Percentiles rank a stretch among this genome's conserved stretches.
These are phyloP conservation scores for Septoria linicola DNA, from an alignment of 2,329 filamentous ascomycete species.

Conservation along the genomic window DNA sequence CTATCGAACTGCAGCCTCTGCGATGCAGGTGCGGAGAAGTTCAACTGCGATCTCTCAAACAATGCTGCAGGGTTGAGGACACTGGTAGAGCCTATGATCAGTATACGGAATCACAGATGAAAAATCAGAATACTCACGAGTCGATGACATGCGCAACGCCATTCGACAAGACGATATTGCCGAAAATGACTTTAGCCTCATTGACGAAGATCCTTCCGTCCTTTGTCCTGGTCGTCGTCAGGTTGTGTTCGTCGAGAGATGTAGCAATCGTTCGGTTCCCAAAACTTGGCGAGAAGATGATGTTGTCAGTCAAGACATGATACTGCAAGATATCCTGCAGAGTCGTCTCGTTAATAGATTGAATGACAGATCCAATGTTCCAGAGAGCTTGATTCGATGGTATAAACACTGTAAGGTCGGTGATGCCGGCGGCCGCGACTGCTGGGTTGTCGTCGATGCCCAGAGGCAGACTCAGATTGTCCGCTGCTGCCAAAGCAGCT, in stretches of 20 bases:
- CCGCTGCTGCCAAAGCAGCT: constrained; percentile 6
- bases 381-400: constrained; percentile 11
- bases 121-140: constrained; percentile 5
- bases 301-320: constrained; percentile 7
- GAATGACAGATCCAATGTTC: not conserved
- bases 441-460: not conserved
- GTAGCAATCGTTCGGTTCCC: constrained; percentile 6
- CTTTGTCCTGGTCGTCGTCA: not conserved
- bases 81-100: not conserved
- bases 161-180: constrained; percentile 16
- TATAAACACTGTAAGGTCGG: constrained; percentile 26
- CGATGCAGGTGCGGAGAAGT: not conserved
- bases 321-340: constrained; percentile 6
- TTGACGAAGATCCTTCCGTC: constrained; percentile 13
- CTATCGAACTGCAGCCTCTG: not conserved
- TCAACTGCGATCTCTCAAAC: not conserved
- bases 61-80: constrained; percentile 1
- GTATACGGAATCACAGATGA: not conserved
- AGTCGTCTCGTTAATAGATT: not conserved
- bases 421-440: constrained; percentile 6
- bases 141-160: constrained; percentile 19
- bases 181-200: constrained; percentile 9
- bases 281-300: constrained; percentile 10
- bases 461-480: constrained; percentile 2
- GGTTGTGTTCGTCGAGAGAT: not conserved